Conservation (phyloP, 2,329 filamentous ascomycete species). For the Pestalotiopsis sp. region DNA sequence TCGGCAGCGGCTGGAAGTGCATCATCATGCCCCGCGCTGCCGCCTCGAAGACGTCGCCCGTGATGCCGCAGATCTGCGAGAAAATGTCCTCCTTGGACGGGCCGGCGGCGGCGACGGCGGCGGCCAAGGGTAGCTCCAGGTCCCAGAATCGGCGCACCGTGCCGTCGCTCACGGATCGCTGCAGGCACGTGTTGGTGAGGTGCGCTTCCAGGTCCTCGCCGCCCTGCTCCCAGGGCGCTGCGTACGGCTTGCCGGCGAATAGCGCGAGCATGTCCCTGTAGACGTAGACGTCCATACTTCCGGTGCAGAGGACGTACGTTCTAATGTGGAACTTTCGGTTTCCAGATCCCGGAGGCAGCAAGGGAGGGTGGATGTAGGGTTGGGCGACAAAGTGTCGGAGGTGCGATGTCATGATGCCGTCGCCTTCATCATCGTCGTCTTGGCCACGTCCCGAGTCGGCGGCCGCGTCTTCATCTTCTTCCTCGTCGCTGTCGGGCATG, state of each 20-base stretch:
- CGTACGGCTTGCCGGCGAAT: constrained; percentile 78
- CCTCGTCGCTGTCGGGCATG: constrained; percentile 64
- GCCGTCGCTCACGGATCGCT: constrained; percentile 61
- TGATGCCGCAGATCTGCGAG: constrained; percentile 70
- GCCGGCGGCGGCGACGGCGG: no score
- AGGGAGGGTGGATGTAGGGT: constrained; percentile 87
- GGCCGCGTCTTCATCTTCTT: constrained; percentile 46
- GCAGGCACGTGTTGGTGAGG: constrained; percentile 94
- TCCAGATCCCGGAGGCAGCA: constrained; percentile 65
- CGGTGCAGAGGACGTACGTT: constrained; percentile 82
- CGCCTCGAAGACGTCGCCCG: constrained; percentile 80
- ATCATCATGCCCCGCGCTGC: constrained; percentile 81
- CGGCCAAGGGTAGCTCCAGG: constrained; percentile 39
- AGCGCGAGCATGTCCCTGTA: constrained; percentile 91
- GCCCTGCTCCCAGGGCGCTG: constrained; percentile 53
- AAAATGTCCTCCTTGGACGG: constrained; percentile 65
- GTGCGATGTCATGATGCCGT: constrained; percentile 79
- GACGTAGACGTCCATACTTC: constrained; percentile 78
- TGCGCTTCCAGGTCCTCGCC: constrained; percentile 67
- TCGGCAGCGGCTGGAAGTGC: constrained; percentile 87
- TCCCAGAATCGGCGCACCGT: constrained; percentile 76
- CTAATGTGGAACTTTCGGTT: constrained; percentile 91
- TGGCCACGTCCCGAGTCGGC: constrained; percentile 14
- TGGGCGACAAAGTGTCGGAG: constrained; percentile 95
- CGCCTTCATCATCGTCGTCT: constrained; percentile 28